Conservation (phyloP, 805 yeast genomes). For the Metschnikowia drakensbergensis region DNA sequence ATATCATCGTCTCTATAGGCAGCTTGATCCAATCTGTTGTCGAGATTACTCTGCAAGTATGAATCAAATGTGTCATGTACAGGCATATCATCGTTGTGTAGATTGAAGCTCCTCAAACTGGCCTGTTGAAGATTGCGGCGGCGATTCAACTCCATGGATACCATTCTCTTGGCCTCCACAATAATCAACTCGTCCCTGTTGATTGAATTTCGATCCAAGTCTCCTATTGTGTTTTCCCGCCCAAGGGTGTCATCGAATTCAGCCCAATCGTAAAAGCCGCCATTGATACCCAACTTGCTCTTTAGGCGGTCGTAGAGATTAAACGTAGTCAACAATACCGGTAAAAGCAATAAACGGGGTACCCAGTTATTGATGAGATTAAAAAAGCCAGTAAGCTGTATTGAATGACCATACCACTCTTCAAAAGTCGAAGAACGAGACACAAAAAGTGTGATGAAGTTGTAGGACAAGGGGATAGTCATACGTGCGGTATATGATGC, state of each 20-base stretch:
- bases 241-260: slow-evolving; percentile 29
- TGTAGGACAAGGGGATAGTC: slow-evolving; percentile 78
- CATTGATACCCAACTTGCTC: slow-evolving; percentile 32
- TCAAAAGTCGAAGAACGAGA: slow-evolving; percentile 56
- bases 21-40: background rate
- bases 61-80: background rate
- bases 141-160: slow-evolving; percentile 33
- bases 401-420: slow-evolving; percentile 68
- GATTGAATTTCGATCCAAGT: slow-evolving; percentile 16
- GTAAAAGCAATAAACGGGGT: slow-evolving; percentile 74
- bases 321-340: slow-evolving; percentile 59
- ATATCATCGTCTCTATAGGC: background rate
- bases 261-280: slow-evolving; percentile 40
- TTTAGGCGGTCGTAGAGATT: slow-evolving; percentile 64
- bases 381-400: slow-evolving; percentile 72
- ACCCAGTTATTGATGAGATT: slow-evolving; percentile 65
- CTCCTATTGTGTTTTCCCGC: slow-evolving; percentile 5
- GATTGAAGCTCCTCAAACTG: slow-evolving; percentile 28
- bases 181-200: slow-evolving; percentile 35
- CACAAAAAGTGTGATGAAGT: slow-evolving; percentile 64
- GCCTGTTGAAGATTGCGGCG: slow-evolving; percentile 14
- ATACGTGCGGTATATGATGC: slow-evolving; percentile 77
- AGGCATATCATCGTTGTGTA: slow-evolving; percentile 19
- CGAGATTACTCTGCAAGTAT: slow-evolving; percentile 2
- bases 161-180: slow-evolving; percentile 41